Evolutionary conservation across 1,284 basidiomycete genomes (phyloP), one percentile per base, ranked within the genome.

Genomic region (Rhodotorula sp.): DNA sequence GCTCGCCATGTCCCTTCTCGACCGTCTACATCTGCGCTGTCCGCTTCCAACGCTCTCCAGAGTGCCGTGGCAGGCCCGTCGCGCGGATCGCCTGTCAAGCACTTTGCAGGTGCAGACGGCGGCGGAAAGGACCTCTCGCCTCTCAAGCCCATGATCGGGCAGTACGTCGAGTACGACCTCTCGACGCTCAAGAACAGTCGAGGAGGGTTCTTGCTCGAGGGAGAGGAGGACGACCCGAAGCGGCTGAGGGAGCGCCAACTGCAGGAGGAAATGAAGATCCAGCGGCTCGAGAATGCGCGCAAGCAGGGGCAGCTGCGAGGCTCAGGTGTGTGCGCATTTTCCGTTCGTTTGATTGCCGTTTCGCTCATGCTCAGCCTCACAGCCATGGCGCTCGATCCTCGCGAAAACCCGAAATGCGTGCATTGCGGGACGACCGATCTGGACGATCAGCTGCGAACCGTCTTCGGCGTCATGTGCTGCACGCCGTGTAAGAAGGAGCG

Each of bases 171-270:
- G 59, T 97, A 96, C 86, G 93, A 96, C 80, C 81, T 97, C n/a
- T 91, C 90, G 27, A 97, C 95, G 72, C 77, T 77, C 34, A 77
- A 77, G 66, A 95, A 97, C 79, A 90, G 92, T 6, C 90, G 94
- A 79, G 94, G 94, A 63, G 94, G 94, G 0, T 97, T 96, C 81
- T 81, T 96, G 71, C 84, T 94, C 5, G 90, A 94, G 76, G 88
- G 94, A 48, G 89, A 87, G 64, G 79, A 79, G 57, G 78, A 78
- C 52, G 77, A 83, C 64, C 76, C 76, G 29, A 58, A 60, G 34
- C 54, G 61, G 55, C 56, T 75, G 32, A 70, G 74, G 51, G 77
- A 79, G 65, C 24, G 71, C 22, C 62, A 74, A 59, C 56, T 76
- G 62, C 70, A 75, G 57, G 76, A 77, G 57, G 72, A 75, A 65